Evolutionary conservation across 495 filamentous ascomycete genomes (phyloP), one percentile per base, ranked within the genome.

Genomic region (Stereocaulon alpinum): DNA sequence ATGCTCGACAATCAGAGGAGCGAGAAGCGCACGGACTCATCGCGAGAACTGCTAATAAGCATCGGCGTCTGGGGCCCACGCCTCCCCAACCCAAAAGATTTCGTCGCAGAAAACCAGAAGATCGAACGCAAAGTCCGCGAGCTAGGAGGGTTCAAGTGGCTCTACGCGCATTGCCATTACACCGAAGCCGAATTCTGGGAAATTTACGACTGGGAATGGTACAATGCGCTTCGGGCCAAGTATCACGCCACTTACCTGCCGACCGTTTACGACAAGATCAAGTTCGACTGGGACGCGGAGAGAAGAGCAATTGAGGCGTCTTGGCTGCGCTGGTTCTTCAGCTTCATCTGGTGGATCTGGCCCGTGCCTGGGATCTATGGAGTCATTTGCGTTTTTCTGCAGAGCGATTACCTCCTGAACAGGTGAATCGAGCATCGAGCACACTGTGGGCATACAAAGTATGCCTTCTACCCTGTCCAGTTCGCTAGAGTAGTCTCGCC

Each of bases 131-230:
- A 82, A 58, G 76, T 91, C 14, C 73, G 70, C 18, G 79, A 80
- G 55, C 75, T 91, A 5, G 80, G 83, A n/a, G 88, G 88, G 12
- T 74, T 75, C 68, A 81, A 80, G 61, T 81, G 78, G 75, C 69
- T 83, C n/a, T 82, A 82, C 66, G 77, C 80, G 34, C 75, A 78
- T 55, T 72, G 76, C 4, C 82, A 78, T 65, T 80, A 77, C 56
- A 68, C 68, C 9, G 74, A 82, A 57, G 61, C 75, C 0, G 78
- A 82, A 55, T 82, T 84, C 68, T 82, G 79, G 78, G 50, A 55
- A 2, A 73, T 78, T 24, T 81, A 81, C 54, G 72, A 82, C 56
- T 61, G 66, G 29, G 43, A 67, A 17, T 70, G 69, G 69, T 81
- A 82, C 54, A 71, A 78, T 40, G 62, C 17, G 15, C 59, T 82